phyloP scores from a whole-genome alignment of 306 rosid genomes.

The Rubus parviflorus region DNA sequence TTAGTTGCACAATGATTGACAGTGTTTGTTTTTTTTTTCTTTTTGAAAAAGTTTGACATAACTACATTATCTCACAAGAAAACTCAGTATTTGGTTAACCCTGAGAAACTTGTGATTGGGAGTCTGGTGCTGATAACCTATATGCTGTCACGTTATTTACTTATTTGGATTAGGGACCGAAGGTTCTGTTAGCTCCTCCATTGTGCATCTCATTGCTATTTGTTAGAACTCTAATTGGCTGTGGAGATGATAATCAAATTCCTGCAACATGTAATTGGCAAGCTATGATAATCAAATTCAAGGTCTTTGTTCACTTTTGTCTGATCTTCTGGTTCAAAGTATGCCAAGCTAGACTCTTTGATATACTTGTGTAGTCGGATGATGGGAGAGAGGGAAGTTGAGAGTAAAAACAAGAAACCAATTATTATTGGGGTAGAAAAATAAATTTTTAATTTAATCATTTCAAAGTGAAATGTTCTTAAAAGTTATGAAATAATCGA shows the following conservation, averaged over 20 bases:
- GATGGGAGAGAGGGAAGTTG: neutral
- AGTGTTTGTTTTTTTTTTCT: too few relatives aligned
- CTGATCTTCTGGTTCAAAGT: neutral
- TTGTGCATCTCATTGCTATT: neutral
- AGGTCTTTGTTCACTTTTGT: neutral
- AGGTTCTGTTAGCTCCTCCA: neutral
- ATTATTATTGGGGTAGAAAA: neutral
- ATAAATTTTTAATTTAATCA: too few relatives aligned
- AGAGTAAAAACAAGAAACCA: neutral
- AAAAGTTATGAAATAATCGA: neutral
- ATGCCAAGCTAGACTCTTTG: neutral
- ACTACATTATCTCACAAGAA: neutral
- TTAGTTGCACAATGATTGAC: neutral
- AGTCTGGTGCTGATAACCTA: neutral
- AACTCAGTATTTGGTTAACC: neutral
- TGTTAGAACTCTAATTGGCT: neutral
- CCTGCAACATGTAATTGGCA: neutral
- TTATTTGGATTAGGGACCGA: neutral
- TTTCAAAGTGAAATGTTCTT: too few relatives aligned
- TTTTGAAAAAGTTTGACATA: too few relatives aligned
- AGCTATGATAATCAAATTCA: too few relatives aligned
- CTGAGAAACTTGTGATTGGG: neutral
- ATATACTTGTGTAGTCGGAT: neutral
- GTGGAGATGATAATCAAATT: neutral
- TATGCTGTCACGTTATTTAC: neutral